These are phyloP conservation scores for Metschnikowia cerradonensis DNA, from an alignment of 805 yeast species.

Conservation along the genomic window DNA sequence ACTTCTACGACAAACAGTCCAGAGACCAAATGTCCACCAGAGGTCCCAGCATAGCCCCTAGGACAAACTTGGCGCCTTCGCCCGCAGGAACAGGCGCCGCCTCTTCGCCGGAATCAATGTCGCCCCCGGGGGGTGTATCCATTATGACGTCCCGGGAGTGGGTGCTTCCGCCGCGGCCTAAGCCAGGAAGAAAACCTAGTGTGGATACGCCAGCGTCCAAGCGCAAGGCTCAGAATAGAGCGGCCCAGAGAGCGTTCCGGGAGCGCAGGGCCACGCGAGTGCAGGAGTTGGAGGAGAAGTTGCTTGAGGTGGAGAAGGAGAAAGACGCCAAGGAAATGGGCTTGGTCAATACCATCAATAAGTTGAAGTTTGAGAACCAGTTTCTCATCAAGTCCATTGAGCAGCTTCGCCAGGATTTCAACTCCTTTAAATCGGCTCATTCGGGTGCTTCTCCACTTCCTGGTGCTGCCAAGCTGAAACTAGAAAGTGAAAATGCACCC, in stretches of 20 bases:
- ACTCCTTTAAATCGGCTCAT: slow-evolving; percentile 12
- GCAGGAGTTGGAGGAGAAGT: slow-evolving; percentile 68
- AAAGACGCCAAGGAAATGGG: slow-evolving; percentile 57
- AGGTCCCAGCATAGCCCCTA: slow-evolving; percentile 19
- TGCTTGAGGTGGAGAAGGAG: slow-evolving; percentile 64
- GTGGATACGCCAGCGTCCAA: slow-evolving; percentile 80
- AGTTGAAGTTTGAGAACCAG: slow-evolving; percentile 44
- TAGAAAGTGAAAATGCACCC: not conserved
- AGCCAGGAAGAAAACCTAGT: slow-evolving; percentile 59
- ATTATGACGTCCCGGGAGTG: slow-evolving; percentile 58
- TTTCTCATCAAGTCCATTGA: slow-evolving; percentile 39
- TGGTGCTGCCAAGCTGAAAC: not conserved
- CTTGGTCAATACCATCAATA: slow-evolving; percentile 48
- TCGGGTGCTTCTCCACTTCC: slow-evolving; percentile 7
- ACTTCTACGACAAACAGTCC: not conserved
- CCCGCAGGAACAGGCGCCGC: slow-evolving; percentile 15
- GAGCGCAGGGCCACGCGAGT: slow-evolving; percentile 82
- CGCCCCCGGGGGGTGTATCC: slow-evolving; percentile 23
- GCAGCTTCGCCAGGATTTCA: slow-evolving; percentile 35
- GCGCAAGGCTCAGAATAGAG: slow-evolving; percentile 86
- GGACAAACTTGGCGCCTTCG: slow-evolving; percentile 16
- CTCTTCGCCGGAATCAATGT: slow-evolving; percentile 16
- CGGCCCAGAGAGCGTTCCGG: slow-evolving; percentile 90
- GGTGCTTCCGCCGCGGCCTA: slow-evolving; percentile 60
- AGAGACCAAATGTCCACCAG: slow-evolving; percentile 9